Evolutionary conservation across 2,329 filamentous ascomycete species (phyloP).

Genomic region (Xylariaceae sp.): DNA sequence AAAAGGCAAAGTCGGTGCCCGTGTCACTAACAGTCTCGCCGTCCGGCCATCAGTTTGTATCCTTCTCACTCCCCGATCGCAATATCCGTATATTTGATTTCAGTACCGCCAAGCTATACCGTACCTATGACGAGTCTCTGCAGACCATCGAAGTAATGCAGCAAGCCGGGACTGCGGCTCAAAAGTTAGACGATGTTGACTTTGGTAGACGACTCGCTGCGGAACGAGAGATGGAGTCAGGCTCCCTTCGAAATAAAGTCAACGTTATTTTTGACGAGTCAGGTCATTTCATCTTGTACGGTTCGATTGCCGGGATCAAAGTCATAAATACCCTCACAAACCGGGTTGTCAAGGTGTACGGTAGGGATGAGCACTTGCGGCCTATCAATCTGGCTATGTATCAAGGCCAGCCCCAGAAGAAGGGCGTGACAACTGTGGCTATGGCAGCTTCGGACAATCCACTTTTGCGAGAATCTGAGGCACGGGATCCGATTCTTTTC

Average conservation of each 20-base stretch:
- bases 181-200: constrained; percentile 83
- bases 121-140: constrained; percentile 93
- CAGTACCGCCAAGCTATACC: constrained; percentile 76
- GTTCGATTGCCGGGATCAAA: constrained; percentile 87
- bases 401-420: constrained; percentile 92
- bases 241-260: constrained; percentile 61
- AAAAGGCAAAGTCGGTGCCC: constrained; percentile 84
- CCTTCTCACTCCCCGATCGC: constrained; percentile 87
- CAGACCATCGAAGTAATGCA: constrained; percentile 90
- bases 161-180: constrained; percentile 77
- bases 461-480: constrained; percentile 85
- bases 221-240: constrained; percentile 78
- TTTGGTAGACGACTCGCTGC: constrained; percentile 84
- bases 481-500: constrained; percentile 82
- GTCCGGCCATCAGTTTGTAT: constrained; percentile 78
- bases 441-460: constrained; percentile 97
- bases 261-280: constrained; percentile 97
- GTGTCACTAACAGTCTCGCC: constrained; percentile 81
- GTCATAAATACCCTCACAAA: constrained; percentile 96
- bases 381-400: constrained; percentile 81
- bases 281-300: constrained; percentile 90
- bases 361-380: constrained; percentile 82
- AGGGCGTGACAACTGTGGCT: constrained; percentile 85
- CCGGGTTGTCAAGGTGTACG: constrained; percentile 83
- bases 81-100: constrained; percentile 95